Evolutionary conservation across 73 alveolate species (phyloP).

Genomic region (Paramecium primaurelia): DNA sequence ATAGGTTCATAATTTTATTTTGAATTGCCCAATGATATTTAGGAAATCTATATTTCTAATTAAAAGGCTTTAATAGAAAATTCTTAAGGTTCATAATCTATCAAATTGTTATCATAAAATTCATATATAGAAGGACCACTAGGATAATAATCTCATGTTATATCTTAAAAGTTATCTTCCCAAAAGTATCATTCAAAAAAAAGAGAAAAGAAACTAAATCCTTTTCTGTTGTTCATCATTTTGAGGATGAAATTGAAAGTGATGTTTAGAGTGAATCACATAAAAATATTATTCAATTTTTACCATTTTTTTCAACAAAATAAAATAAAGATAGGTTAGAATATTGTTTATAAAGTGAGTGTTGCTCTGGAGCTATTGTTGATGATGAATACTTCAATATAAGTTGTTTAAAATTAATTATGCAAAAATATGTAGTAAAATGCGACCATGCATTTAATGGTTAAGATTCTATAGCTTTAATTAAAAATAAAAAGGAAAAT

Average conservation of each 20-base stretch:
- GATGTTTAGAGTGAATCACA: background rate
- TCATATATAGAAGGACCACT: background rate
- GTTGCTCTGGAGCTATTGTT: conserved; percentile 4
- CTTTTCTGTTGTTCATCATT: background rate
- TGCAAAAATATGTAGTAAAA: background rate
- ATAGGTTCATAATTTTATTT: background rate
- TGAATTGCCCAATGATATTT: background rate
- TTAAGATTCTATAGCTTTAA: background rate
- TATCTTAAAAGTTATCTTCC: background rate
- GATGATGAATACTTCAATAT: conserved; percentile 33
- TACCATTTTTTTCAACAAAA: background rate
- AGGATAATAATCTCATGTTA: background rate
- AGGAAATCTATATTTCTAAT: background rate
- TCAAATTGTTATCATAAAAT: background rate
- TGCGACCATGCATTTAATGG: conserved; percentile 41
- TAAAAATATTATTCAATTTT: background rate
- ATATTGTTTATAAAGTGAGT: background rate
- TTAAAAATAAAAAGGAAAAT: background rate
- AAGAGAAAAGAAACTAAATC: background rate
- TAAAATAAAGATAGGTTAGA: background rate
- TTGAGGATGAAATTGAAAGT: background rate
- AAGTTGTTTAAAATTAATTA: background rate
- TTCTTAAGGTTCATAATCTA: background rate
- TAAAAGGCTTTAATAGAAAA: background rate
- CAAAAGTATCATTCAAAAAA: background rate